Conservation (phyloP, 768 basidiomycete genomes). For the Tylopilus balloui region DNA sequence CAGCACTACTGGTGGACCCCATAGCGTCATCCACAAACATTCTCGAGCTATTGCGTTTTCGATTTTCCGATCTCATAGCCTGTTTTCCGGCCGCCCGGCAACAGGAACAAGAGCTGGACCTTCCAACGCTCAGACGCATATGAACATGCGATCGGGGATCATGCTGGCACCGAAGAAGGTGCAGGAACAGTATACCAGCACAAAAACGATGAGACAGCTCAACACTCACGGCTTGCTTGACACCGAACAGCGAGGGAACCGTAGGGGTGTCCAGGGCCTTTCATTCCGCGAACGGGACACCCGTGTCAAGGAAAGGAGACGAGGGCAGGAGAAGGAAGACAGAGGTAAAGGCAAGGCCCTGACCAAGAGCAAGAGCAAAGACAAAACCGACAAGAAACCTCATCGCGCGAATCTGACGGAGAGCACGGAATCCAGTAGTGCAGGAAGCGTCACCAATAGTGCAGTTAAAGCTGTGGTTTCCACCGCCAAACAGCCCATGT, state of each 20-base stretch:
- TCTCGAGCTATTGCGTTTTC: conserved; percentile 77
- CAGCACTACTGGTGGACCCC: conserved; percentile 50
- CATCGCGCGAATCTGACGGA: conserved; percentile 24
- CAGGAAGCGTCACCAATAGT: conserved; percentile 22
- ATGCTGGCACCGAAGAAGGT: conserved; percentile 69
- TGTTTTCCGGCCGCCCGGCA: conserved; percentile 18
- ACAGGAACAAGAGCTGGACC: conserved; percentile 2
- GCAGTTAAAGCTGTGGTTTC: conserved; percentile 7
- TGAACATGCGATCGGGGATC: conserved; percentile 38
- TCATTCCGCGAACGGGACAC: conserved; percentile 17
- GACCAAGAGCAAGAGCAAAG: conserved; percentile 33
- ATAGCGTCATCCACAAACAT: conserved; percentile 74
- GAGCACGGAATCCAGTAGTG: conserved; percentile 32
- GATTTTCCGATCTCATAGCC: conserved; percentile 58
- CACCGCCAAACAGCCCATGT: conserved; percentile 2
- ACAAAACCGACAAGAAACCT: conserved; percentile 28
- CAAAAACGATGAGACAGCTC: conserved; percentile 64
- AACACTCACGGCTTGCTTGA: conserved; percentile 64
- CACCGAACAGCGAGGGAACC: conserved; percentile 31
- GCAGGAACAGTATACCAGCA: conserved; percentile 76
- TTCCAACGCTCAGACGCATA: conserved; percentile 17
- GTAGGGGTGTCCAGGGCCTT: conserved; percentile 15
- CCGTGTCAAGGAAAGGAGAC: conserved; percentile 23
- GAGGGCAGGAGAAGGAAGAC: conserved; percentile 18
- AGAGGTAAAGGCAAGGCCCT: conserved; percentile 15